Percentiles rank a stretch among this genome's conserved stretches.
phyloP scores from a whole-genome alignment of 108 stramenopile genomes.

The Bacterosira constricta region DNA sequence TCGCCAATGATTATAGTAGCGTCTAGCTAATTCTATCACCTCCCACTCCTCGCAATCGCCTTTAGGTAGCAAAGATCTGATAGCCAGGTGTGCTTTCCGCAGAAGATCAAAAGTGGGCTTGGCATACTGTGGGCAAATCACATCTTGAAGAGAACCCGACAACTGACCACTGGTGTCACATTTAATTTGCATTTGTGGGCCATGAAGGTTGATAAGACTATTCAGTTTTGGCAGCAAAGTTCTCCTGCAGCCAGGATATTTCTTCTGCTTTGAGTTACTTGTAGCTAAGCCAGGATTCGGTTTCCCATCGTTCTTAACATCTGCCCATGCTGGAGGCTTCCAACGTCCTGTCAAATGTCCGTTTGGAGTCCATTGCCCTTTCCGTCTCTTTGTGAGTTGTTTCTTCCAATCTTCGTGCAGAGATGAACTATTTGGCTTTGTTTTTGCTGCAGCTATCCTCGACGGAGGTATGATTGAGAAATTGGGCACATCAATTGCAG shows the following conservation, averaged over 20 bases:
- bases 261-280: background rate
- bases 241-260: constrained; percentile 14
- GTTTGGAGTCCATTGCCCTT: constrained; percentile 24
- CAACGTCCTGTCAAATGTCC: constrained; percentile 37
- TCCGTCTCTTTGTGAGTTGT: constrained; percentile 11
- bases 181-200: background rate
- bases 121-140: constrained; percentile 32
- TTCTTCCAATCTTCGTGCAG: constrained; percentile 15
- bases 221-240: constrained; percentile 10
- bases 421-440: background rate
- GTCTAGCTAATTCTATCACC: constrained; percentile 34
- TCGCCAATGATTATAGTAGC: constrained; percentile 47
- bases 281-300: background rate
- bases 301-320: background rate
- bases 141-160: constrained; percentile 15
- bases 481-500: background rate
- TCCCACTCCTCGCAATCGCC: constrained; percentile 46
- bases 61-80: constrained; percentile 29
- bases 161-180: background rate
- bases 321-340: constrained; percentile 35
- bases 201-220: background rate
- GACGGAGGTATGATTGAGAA: constrained; percentile 6
- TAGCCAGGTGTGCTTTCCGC: constrained; percentile 26
- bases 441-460: background rate
- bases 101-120: constrained; percentile 31